Evolutionary conservation across 2,329 filamentous ascomycete genomes (phyloP), one percentile per base, ranked within the genome.

Genomic region (Lanzia echinophila): DNA sequence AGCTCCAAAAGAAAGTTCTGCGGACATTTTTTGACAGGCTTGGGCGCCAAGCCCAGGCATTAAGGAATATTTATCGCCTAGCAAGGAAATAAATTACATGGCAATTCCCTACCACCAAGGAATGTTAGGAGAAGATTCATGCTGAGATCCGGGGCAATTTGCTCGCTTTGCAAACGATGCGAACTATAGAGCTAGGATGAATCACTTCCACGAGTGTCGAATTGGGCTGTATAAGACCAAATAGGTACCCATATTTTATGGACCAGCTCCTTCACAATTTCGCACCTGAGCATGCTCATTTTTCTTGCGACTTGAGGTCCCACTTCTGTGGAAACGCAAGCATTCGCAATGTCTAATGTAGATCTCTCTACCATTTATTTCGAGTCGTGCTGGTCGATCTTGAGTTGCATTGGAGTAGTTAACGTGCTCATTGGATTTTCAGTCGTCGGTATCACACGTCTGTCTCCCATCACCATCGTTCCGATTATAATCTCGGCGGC

Each of bases 351-450:
- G 39, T 22, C 19, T 19, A 20, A n/a, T 8, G 12, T 19, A 42
- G 6, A 42, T 13, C n/a, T 42, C n/a, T 42, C 39, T 33, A n/a
- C 44, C 28, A 19, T 33, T 11, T 74, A 73, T 51, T 74, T 70
- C 53, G 72, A 75, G 62, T 63, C 70, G 53, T 71, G 71, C 63
- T 75, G 72, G 72, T 68, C 71, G 19, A 73, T 75, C 31, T 68
- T 76, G 47, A 75, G 71, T 62, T 72, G 70, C 45, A 70, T 75
- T 56, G 72, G 73, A 31, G 58, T 72, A n/a, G 62, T 67, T 19
- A 73, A 72, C 54, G 62, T 71, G 24, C 56, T 74, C 31, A 69
- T 73, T 41, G 69, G 72, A 2, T 53, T 69, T 22, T 62, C 72
- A 53, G 66, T 74, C 13, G 60, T 68, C 34, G 71, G 69, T 8